Conservation (phyloP, 1,139 yeast genomes). For the Pneumocystis jirovecii region DNA sequence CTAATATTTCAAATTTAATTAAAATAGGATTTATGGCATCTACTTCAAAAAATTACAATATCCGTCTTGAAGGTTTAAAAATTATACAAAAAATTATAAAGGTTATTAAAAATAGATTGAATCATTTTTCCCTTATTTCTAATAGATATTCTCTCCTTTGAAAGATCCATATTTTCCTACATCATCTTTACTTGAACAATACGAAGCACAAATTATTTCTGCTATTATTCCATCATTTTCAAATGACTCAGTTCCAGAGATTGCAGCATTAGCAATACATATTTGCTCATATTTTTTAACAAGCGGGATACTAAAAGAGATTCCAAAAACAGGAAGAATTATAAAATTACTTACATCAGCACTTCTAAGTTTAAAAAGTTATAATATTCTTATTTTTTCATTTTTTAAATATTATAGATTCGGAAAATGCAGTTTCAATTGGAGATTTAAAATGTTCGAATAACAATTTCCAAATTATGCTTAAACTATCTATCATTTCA, state of each 20-base stretch:
- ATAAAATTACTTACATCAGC: conserved; percentile 52
- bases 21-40: conserved; percentile 76
- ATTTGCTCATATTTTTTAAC: conserved; percentile 67
- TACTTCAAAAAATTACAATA: conserved; percentile 47
- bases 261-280: conserved; percentile 64
- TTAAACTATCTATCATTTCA: conserved; percentile 57
- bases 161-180: conserved; percentile 64
- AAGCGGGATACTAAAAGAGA: conserved; percentile 36
- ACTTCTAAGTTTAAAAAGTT: conserved; percentile 37
- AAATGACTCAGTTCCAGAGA: conserved; percentile 52
- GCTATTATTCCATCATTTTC: conserved; percentile 84
- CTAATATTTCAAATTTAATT: conserved; percentile 53
- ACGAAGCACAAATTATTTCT: conserved; percentile 85
- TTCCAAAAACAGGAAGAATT: conserved; percentile 42
- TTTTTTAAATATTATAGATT: conserved; percentile 1
- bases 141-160: conserved; percentile 29
- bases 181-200: conserved; percentile 67
- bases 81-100: conserved; percentile 46
- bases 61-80: conserved; percentile 52
- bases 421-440: conserved; percentile 23
- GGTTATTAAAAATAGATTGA: conserved; percentile 12
- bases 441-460: conserved; percentile 24
- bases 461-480: conserved; percentile 36
- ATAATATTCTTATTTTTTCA: background rate
- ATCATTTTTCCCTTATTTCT: background rate